Evolutionary conservation across 148 eudicot genomes (phyloP), one percentile per base, ranked within the genome.

Genomic region (Cornus suecica): DNA sequence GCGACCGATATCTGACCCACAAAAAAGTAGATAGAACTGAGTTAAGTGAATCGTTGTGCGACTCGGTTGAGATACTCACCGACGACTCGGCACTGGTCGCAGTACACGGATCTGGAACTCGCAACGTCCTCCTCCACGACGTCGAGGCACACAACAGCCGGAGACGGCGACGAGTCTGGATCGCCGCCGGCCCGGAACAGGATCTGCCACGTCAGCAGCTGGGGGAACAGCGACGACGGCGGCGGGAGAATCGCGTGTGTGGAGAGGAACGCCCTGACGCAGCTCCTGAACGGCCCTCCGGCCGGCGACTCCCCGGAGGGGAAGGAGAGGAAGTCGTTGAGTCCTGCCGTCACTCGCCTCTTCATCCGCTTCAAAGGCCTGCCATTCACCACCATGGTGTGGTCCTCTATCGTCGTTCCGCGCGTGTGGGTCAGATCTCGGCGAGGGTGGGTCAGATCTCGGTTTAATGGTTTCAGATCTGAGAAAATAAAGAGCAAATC

Each of bases 71-170:
- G 83, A n/a, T 74, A 90, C 94, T 87, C 84, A 90, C 94, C 94
- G n/a, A 90, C 94, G 51, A 90, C 94, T 20, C 94, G 94, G 83
- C 94, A 90, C 83, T 90, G 94, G 79, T 90, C 98, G 69, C 98
- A 94, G 68, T 92, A 94, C 6, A 90, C 84, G 27, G 94, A 88
- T 85, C 92, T 90, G 76, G 97, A 92, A 82, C 87, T 85, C 29
- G 90, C 85, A 1, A 92, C 98, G 60, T 92, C 94, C 74, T 94
- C 98, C 70, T 94, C 98, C 9, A 94, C 93, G 16, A 94, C 85
- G 66, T 94, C 98, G 27, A 94, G 88, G 28, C 83, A 84, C 25
- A 92, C 90, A 15, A 84, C 86, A 26, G 74, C 80, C 20, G 84
- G 83, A 0, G 84, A 70, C 20, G 84, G 83, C 1, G 84, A 70